Conservation (phyloP, 768 basidiomycete species). For the Trametes villosa region DNA sequence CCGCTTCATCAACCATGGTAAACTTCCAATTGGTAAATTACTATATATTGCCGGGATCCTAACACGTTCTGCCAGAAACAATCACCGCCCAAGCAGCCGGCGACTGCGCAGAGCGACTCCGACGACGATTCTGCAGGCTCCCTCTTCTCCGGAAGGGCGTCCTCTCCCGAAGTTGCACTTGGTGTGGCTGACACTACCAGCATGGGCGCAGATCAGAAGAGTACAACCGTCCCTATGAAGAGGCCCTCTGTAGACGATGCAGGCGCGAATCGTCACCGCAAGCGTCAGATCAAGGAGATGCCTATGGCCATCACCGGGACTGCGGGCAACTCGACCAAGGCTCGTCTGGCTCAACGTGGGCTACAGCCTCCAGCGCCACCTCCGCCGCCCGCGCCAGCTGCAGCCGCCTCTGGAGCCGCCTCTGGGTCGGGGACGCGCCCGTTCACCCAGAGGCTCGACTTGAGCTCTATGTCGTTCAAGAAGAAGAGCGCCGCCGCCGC, state of each 20-base stretch:
- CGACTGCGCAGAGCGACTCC: neutral
- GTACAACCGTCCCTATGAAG: constrained; percentile 10
- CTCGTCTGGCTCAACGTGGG: constrained; percentile 20
- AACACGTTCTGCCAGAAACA: neutral
- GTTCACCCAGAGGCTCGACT: neutral
- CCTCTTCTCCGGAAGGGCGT: constrained; percentile 18
- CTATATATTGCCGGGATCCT: neutral
- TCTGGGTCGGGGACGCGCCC: no score
- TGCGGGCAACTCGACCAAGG: constrained; percentile 24
- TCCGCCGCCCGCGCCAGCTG: neutral
- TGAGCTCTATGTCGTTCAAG: constrained; percentile 19
- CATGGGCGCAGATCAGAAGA: neutral
- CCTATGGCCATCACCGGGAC: constrained; percentile 13
- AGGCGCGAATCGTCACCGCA: constrained; percentile 2
- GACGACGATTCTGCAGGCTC: constrained; percentile 19
- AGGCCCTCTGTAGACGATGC: constrained; percentile 9
- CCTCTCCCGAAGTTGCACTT: constrained; percentile 22
- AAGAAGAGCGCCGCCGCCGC: constrained; percentile 15
- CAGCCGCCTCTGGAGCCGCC: neutral
- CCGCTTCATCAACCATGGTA: neutral
- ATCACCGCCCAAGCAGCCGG: neutral
- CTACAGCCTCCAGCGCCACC: neutral
- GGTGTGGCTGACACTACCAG: neutral
- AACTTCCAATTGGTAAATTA: neutral
- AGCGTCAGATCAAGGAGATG: constrained; percentile 18